Evolutionary conservation across 2,329 filamentous ascomycete species (phyloP).

Genomic region (Fusarium nurragi): DNA sequence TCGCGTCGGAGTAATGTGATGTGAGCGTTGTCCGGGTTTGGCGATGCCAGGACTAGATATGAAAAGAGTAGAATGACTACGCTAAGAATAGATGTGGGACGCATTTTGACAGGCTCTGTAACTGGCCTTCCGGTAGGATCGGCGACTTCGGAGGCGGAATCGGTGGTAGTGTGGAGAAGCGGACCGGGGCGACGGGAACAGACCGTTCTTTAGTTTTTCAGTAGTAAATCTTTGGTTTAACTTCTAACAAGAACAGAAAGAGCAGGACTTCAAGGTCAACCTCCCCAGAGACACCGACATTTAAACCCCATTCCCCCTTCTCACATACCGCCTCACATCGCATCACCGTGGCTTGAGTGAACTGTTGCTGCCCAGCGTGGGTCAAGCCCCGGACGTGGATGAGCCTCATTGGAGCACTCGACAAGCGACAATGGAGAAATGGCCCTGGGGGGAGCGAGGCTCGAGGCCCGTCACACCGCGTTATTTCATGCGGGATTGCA

Average conservation of each 20-base stretch:
- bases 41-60: conserved; percentile 11
- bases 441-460: conserved; percentile 15
- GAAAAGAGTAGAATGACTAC: conserved; percentile 19
- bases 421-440: conserved; percentile 32
- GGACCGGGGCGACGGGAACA: neutral
- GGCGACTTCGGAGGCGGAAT: conserved; percentile 19
- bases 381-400: conserved; percentile 42
- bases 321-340: conserved; percentile 28
- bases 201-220: neutral
- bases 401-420: conserved; percentile 42
- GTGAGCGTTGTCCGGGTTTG: neutral
- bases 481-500: conserved; percentile 1
- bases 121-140: conserved; percentile 11
- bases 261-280: neutral
- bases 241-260: neutral
- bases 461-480: conserved; percentile 16
- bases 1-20: conserved; percentile 31
- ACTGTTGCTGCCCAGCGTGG: conserved; percentile 45
- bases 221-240: conserved; percentile 2
- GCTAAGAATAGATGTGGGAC: neutral
- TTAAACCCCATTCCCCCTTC: neutral
- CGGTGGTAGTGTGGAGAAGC: conserved; percentile 21
- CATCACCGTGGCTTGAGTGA: conserved; percentile 23
- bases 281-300: neutral
- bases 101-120: conserved; percentile 17